These are phyloP conservation scores for Penicillium dipodomyicola DNA, from an alignment of 495 filamentous ascomycete genomes.

Conservation along the genomic window DNA sequence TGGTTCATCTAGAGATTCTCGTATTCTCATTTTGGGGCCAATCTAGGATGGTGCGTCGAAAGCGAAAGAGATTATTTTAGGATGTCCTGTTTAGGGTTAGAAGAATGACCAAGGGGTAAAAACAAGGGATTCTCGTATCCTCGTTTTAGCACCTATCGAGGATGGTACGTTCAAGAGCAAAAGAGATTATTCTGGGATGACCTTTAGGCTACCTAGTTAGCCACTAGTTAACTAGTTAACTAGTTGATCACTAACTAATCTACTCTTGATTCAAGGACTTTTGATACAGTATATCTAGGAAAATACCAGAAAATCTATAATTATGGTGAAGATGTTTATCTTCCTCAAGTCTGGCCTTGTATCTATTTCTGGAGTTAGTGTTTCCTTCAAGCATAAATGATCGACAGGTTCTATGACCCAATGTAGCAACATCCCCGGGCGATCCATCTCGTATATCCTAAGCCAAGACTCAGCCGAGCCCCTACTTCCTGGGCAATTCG, in stretches of 20 bases:
- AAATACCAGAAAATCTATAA: background rate
- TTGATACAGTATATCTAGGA: background rate
- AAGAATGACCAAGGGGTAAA: background rate
- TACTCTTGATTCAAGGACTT: background rate
- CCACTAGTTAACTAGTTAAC: too few species aligned
- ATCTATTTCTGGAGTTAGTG: background rate
- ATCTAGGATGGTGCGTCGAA: background rate
- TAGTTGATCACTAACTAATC: background rate
- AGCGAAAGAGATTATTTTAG: background rate
- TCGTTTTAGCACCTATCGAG: background rate
- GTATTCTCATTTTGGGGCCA: background rate
- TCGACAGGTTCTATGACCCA: background rate
- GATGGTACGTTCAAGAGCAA: background rate
- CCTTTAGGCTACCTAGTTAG: background rate
- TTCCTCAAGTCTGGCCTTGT: background rate
- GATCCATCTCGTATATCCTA: background rate
- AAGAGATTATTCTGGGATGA: background rate
- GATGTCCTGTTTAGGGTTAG: background rate
- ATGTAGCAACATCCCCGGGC: background rate
- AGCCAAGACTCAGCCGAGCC: background rate
- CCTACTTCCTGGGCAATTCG: background rate
- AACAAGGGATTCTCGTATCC: background rate
- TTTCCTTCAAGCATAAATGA: background rate
- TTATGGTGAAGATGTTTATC: background rate
- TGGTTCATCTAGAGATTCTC: background rate